These are phyloP conservation scores for Lignosus rhinocerotis DNA, from an alignment of 1,284 basidiomycete genomes.

Conservation along the genomic window DNA sequence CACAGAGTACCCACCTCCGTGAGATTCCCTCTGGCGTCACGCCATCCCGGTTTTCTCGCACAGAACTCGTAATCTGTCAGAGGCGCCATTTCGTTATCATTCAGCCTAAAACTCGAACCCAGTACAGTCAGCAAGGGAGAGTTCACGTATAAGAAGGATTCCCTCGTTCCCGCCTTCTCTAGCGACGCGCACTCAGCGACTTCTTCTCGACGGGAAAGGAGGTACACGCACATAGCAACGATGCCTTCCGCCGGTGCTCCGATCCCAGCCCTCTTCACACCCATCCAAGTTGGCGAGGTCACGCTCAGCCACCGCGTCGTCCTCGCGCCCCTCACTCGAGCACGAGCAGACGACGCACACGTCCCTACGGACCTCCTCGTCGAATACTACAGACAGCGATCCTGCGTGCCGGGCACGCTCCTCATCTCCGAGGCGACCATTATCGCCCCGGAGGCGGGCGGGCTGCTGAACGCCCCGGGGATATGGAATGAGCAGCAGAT, in stretches of 20 bases:
- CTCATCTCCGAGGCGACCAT: conserved; percentile 47
- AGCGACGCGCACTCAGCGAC: too few species aligned
- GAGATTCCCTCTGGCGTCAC: too few species aligned
- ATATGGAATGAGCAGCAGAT: conserved; percentile 45
- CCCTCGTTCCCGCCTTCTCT: too few species aligned
- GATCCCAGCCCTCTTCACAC: conserved; percentile 38
- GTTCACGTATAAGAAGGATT: too few species aligned
- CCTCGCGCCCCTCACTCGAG: conserved; percentile 45
- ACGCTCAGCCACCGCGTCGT: conserved; percentile 44
- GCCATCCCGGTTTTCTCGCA: too few species aligned
- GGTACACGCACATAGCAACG: not conserved
- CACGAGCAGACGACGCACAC: conserved; percentile 29
- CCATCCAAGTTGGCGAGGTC: conserved; percentile 40
- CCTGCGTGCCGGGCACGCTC: conserved; percentile 41
- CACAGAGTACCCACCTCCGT: too few species aligned
- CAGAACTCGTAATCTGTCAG: too few species aligned
- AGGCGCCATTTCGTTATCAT: too few species aligned
- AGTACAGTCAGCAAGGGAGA: too few species aligned
- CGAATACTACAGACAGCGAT: conserved; percentile 49
- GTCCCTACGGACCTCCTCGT: conserved; percentile 30
- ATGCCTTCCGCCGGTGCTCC: not conserved
- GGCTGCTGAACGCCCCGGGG: conserved; percentile 37
- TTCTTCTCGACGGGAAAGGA: too few species aligned
- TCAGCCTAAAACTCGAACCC: too few species aligned
- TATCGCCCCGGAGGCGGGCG: conserved; percentile 38